Base-by-base conservation (phyloP, 2,329 filamentous ascomycete species). In the Xylaria sp. region DNA sequence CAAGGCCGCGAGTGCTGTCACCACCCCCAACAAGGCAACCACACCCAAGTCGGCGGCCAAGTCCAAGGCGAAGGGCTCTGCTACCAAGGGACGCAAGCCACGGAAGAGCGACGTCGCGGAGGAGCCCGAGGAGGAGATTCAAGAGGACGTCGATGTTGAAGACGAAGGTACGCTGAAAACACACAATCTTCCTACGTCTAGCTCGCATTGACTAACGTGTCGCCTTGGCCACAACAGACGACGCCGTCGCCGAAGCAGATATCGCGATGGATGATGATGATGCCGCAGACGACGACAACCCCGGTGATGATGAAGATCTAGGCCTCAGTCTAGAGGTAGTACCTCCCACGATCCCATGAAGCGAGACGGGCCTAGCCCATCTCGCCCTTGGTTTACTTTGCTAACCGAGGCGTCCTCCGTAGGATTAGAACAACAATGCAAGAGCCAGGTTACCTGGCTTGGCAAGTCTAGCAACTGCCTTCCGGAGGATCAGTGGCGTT, bases 21-120 rank as follows among this genome's bases (percentile, higher is more conserved):
- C 73, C 48, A 76, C 77, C 0, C 76, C 77, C 18, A 77, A 76
- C 72, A 78, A 79, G 71, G 65, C 70, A 13, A 58, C 68, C 69
- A 34, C 76, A 72, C 18, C 74, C 56, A 73, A 75, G 32, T 59
- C 70, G 34, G 57, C 70, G 36, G 66, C 61, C 15, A 74, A 73
- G 70, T 41, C 58, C 5, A 73, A 74, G 61, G 46, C 58, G 18
- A 68, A 67, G 56, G 61, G 65, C n/a, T 52, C 72, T 50, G 63
- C 72, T 1, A 62, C 52, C 64, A 73, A 73, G 63, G 72, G 67
- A 25, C 72, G 72, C 53, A 70, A 72, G 60, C 57, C 69, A 15
- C 74, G 75, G 36, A 77, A 77, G 74, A 76, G 73, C 61, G 74
- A 69, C n/a, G 72, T 36, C 5, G 72, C 58, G 9, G 62, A 72